Evolutionary conservation across 768 basidiomycete species (phyloP), one percentile per base, ranked within the genome.

Genomic region (Termitomyces sp.): DNA sequence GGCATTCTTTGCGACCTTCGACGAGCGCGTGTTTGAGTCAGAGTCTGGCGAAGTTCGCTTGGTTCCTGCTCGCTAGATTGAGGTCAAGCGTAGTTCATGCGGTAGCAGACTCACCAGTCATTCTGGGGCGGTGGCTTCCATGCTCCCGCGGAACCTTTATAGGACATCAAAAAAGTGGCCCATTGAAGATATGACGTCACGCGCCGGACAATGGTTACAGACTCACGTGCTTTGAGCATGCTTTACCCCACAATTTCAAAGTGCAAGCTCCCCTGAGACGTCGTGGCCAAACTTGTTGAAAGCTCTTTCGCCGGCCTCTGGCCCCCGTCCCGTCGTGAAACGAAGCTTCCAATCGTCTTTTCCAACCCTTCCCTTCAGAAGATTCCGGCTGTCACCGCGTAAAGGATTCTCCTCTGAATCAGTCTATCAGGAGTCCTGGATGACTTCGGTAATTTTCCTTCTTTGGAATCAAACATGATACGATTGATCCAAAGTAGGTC

Each of bases 1-100:
- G 32, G 73, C 74, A 24, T 76, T 81, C 69, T 80, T 87, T 7
- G 81, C 72, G 0, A 71, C 72, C 67, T 84, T 85, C 41, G 80
- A 71, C 42, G 78, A 74, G 59, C 81, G 77, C 20, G 80, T 74
- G 59, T 69, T 71, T 12, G 68, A 59, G 14, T 64, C 68, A 9
- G 68, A 56, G 22, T 74, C 78, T 7, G 74, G 71, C 31, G 79
- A 74, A 54, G 74, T 62, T 52, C 83, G 76, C 66, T 84, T 84
- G 47, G 71, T 76, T 62, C 77, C 68, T 68, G 41, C 27, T 20
- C 18, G 26, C 36, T 24, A 16, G 20, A 31, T 16, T 20, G 46
- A 48, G 22, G 13, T 27, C 26, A 41, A 8, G 27, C 27, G 12
- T 9, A 8, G 3, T 5, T 26, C 29, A n/a, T 4, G n/a, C 10